Evolutionary conservation across 139 green algal species (phyloP), one percentile per base, ranked within the genome.

Genomic region (Closterium sp.): DNA sequence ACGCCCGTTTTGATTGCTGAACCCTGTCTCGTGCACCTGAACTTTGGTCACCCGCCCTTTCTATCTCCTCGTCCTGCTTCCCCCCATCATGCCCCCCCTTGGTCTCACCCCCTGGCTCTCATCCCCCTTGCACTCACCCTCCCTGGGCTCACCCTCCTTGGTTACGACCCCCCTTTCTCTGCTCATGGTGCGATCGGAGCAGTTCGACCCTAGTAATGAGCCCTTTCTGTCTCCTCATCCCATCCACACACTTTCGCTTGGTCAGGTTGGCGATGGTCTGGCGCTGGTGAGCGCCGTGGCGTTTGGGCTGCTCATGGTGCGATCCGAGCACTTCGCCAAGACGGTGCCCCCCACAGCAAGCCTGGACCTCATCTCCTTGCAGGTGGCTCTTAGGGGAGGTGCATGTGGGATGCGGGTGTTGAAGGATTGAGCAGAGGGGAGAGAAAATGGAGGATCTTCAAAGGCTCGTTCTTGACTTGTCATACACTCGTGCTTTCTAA

Each of bases 261-360:
- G 10, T 66, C 38, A 66, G 38, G 4, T 66, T 10, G 38, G 38
- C 2, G 38, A 66, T 10, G 38, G 38, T 12, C 38, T 66, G 38
- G 38, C 38, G 6, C 8, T 66, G 38, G 38, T 66, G 38, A 66
- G 90, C 4, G 96, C 96, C 1, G 76, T 98, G 0, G 89, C 95
- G 10, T 98, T 98, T 89, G 96, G 95, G 34, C 35, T 97, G 32
- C 96, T 97, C 92, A 96, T 96, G 81, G 95, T 93, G 33, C 90
- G 95, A 4, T 91, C 87, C 6, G 95, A 96, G 84, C 87, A 87
- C 81, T 36, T 89, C 30, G 32, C 83, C 1, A 91, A 91, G 38
- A 84, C 28, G 31, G 25, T 91, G 88, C 35, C 38, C 28, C 28
- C 25, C 88, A 89, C 43, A 36, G 31, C 88, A 4, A 38, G 34